phyloP scores from a whole-genome alignment of 1,284 basidiomycete genomes.

The Boletus semigastroideus region DNA sequence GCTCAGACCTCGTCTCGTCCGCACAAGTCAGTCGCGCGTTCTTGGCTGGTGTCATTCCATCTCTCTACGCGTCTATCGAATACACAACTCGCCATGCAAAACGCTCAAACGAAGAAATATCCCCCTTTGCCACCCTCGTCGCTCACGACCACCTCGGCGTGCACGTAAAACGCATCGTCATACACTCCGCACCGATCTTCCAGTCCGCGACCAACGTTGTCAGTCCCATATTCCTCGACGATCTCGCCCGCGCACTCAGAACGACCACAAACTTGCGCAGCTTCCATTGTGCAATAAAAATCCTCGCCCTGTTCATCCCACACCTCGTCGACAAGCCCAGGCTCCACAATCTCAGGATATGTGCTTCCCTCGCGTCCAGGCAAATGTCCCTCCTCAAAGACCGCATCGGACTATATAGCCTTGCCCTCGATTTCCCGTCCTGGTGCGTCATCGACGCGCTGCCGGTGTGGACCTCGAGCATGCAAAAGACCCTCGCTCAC shows the following conservation, averaged over 20 bases:
- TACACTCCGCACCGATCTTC: slow-evolving; percentile 45
- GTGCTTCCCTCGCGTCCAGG: slow-evolving; percentile 47
- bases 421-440: slow-evolving; percentile 57
- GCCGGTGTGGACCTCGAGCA: slow-evolving; percentile 50
- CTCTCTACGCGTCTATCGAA: slow-evolving; percentile 55
- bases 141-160: slow-evolving; percentile 51
- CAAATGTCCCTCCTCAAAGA: slow-evolving; percentile 46
- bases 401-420: slow-evolving; percentile 40
- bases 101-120: slow-evolving; percentile 47
- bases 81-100: slow-evolving; percentile 57
- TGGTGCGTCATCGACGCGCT: slow-evolving; percentile 59
- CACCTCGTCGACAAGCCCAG: slow-evolving; percentile 43
- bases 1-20: slow-evolving; percentile 55
- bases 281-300: slow-evolving; percentile 51
- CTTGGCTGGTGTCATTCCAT: slow-evolving; percentile 56
- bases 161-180: slow-evolving; percentile 61
- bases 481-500: slow-evolving; percentile 44
- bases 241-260: slow-evolving; percentile 48
- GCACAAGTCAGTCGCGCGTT: slow-evolving; percentile 65
- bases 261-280: slow-evolving; percentile 51
- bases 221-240: slow-evolving; percentile 50
- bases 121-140: slow-evolving; percentile 59
- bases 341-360: slow-evolving; percentile 48
- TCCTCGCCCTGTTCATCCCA: slow-evolving; percentile 49
- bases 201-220: slow-evolving; percentile 20